phyloP scores from a whole-genome alignment of 1,139 yeast genomes.

The Candida neerlandica region DNA sequence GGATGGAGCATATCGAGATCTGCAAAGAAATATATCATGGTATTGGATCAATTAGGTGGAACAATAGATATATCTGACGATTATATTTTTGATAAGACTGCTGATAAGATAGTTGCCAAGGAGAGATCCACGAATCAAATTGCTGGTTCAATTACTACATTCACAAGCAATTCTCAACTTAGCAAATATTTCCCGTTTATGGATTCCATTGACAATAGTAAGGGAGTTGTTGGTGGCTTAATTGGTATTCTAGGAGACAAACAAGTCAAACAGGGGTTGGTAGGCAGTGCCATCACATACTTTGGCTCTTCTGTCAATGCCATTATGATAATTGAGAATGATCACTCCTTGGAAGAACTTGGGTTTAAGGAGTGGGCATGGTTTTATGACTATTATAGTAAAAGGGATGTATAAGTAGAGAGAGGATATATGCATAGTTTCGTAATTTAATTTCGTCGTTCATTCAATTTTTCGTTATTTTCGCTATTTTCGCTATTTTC shows the following conservation, averaged over 20 bases:
- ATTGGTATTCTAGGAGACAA: conserved; percentile 61
- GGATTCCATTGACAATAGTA: conserved; percentile 23
- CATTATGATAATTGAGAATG: conserved; percentile 16
- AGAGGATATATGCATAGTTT: not conserved
- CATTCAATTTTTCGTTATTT: no score
- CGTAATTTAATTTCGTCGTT: not conserved
- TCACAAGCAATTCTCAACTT: conserved; percentile 50
- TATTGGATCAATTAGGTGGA: conserved; percentile 51
- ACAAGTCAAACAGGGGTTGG: conserved; percentile 58
- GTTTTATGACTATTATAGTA: conserved; percentile 40
- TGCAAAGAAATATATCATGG: conserved; percentile 36
- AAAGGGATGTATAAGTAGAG: not conserved
- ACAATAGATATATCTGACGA: conserved; percentile 31
- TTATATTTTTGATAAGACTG: not conserved
- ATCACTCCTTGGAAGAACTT: conserved; percentile 40
- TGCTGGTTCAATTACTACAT: conserved; percentile 57
- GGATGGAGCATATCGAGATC: conserved; percentile 38
- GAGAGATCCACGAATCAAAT: conserved; percentile 40
- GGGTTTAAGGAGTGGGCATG: conserved; percentile 47
- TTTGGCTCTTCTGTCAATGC: conserved; percentile 47
- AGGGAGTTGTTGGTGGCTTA: conserved; percentile 47
- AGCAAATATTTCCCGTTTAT: conserved; percentile 57
- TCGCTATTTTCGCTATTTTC: no score
- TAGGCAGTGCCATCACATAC: conserved; percentile 61
- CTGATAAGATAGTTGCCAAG: conserved; percentile 1